A percentile compares a stretch with the other conserved stretches of the same genome.
Conservation (phyloP, 192 early-diverging fungal species). For the Coemansia asiatica region DNA sequence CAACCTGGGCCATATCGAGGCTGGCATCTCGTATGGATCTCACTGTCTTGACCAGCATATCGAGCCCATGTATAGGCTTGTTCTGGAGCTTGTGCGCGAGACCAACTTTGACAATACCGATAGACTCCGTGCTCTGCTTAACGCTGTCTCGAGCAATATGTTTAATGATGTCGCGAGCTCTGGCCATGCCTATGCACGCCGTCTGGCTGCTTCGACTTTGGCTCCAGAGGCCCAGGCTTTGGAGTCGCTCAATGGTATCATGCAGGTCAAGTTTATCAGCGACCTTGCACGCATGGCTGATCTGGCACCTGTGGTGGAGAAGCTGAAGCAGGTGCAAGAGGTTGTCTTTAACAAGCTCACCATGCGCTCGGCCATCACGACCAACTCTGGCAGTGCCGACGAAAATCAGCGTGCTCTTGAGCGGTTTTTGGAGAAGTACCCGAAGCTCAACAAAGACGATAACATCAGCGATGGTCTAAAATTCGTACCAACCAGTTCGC, state of each 20-base stretch:
- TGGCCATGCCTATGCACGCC: conserved; percentile 81
- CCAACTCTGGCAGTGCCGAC: conserved; percentile 26
- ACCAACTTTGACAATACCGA: conserved; percentile 72
- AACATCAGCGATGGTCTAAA: conserved; percentile 6
- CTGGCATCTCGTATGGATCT: conserved; percentile 62
- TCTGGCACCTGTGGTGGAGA: conserved; percentile 60
- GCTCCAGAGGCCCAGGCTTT: conserved; percentile 56
- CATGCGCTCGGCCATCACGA: conserved; percentile 46
- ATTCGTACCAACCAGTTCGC: conserved; percentile 50
- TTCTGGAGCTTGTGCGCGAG: conserved; percentile 68
- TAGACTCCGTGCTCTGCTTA: conserved; percentile 75
- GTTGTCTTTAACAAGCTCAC: conserved; percentile 48
- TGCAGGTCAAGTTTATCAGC: conserved; percentile 81
- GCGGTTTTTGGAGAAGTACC: conserved; percentile 25
- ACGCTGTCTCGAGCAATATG: conserved; percentile 66
- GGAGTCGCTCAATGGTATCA: conserved; percentile 59
- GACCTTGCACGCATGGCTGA: conserved; percentile 64
- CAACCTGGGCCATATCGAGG: conserved; percentile 63
- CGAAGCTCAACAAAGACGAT: not conserved
- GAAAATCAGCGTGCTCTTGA: conserved; percentile 43
- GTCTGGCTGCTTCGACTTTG: conserved; percentile 64
- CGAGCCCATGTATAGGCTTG: conserved; percentile 68
- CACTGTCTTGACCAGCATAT: conserved; percentile 77
- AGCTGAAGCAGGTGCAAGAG: conserved; percentile 55
- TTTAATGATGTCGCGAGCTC: conserved; percentile 78